phyloP scores from a whole-genome alignment of 768 basidiomycete genomes.

The Suillus variegatus region DNA sequence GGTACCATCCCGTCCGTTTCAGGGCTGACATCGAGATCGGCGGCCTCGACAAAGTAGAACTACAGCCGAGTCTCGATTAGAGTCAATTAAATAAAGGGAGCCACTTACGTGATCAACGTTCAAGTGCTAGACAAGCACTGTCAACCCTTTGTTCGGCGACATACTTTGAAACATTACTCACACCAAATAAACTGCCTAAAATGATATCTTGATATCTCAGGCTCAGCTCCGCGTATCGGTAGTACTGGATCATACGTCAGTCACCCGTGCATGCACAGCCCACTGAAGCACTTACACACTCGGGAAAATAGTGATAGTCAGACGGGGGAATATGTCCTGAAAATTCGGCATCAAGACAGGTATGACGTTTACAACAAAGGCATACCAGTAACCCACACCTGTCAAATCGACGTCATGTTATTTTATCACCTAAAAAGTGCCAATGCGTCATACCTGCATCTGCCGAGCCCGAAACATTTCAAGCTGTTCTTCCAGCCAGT shows the following conservation, averaged over 20 bases:
- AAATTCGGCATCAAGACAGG: conserved; percentile 16
- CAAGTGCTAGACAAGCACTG: conserved; percentile 57
- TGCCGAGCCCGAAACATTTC: conserved; percentile 62
- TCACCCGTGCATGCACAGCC: neutral
- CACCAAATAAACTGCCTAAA: conserved; percentile 82
- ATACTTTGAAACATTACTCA: conserved; percentile 38
- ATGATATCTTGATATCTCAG: conserved; percentile 86
- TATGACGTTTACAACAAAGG: conserved; percentile 24
- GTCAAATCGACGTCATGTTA: conserved; percentile 14
- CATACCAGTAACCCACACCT: conserved; percentile 52
- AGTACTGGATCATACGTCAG: conserved; percentile 40
- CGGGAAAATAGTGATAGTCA: conserved; percentile 76
- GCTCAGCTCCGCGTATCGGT: conserved; percentile 72
- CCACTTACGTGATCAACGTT: conserved; percentile 75
- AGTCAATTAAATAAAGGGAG: conserved; percentile 12
- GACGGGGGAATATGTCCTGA: conserved; percentile 87
- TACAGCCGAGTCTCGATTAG: conserved; percentile 20
- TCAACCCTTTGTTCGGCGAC: conserved; percentile 30
- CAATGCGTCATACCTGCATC: conserved; percentile 60
- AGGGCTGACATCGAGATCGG: conserved; percentile 45
- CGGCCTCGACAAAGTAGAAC: conserved; percentile 59
- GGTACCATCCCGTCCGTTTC: conserved; percentile 17
- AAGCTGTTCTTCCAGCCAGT: conserved; percentile 90
- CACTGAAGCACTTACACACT: conserved; percentile 61
- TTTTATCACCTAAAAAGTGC: neutral